These are phyloP conservation scores for Dioszegia aurantiaca DNA, from an alignment of 768 basidiomycete species.

Conservation along the genomic window DNA sequence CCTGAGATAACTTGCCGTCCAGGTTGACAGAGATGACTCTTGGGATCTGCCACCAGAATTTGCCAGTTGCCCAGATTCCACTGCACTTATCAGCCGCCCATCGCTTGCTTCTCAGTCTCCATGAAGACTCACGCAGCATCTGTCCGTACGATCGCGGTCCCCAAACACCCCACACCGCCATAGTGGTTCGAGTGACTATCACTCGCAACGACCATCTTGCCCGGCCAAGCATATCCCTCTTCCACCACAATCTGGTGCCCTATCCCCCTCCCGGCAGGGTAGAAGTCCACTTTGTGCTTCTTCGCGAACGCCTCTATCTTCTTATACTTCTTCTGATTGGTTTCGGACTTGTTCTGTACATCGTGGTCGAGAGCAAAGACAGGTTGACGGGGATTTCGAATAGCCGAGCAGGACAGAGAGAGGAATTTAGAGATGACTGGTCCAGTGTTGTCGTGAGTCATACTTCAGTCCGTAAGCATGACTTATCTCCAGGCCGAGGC, in stretches of 20 bases:
- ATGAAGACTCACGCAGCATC: constrained; percentile 42
- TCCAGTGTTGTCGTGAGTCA: constrained; percentile 80
- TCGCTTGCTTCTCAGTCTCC: not conserved
- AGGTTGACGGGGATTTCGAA: constrained; percentile 75
- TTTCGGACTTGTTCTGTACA: constrained; percentile 87
- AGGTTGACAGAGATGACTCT: constrained; percentile 94
- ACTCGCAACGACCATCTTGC: constrained; percentile 90
- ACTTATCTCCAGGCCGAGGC: not conserved
- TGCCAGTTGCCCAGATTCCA: constrained; percentile 94
- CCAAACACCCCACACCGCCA: constrained; percentile 93
- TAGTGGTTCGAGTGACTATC: constrained; percentile 99
- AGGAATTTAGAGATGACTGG: constrained; percentile 98
- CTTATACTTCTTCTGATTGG: constrained; percentile 88
- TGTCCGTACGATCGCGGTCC: constrained; percentile 91
- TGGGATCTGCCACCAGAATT: constrained; percentile 99
- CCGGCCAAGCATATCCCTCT: constrained; percentile 96
- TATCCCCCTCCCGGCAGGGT: constrained; percentile 94
- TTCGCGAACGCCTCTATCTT: constrained; percentile 88
- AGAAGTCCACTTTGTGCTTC: constrained; percentile 82
- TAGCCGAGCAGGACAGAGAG: constrained; percentile 82
- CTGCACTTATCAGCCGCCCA: constrained; percentile 22
- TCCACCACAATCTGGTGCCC: constrained; percentile 97
- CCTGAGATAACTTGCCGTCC: constrained; percentile 71
- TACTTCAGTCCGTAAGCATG: constrained; percentile 30
- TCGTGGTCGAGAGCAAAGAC: constrained; percentile 98